These are phyloP conservation scores for Candida takata DNA, from an alignment of 805 yeast genomes.

Conservation along the genomic window DNA sequence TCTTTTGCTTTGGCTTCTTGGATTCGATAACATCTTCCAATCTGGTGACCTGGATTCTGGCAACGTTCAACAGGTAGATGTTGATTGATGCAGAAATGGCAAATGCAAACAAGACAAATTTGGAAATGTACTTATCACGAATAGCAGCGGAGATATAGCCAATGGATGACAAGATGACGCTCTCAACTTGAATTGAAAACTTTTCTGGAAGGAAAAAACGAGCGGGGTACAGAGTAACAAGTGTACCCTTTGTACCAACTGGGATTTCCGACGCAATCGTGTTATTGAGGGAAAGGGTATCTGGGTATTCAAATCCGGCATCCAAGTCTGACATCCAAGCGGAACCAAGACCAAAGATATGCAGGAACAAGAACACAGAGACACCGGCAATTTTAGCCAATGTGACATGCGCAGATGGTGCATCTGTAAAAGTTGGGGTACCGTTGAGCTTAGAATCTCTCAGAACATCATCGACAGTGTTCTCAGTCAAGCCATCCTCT, in stretches of 20 bases:
- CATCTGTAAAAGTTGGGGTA: constrained; percentile 20
- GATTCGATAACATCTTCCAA: constrained; percentile 21
- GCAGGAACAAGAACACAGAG: constrained; percentile 53
- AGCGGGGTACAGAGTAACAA: constrained; percentile 53
- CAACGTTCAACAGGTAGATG: constrained; percentile 77
- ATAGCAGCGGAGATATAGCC: constrained; percentile 60
- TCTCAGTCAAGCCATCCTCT: constrained; percentile 82
- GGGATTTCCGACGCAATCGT: constrained; percentile 21
- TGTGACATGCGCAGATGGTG: constrained; percentile 38
- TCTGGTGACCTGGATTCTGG: constrained; percentile 53
- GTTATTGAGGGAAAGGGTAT: constrained; percentile 19
- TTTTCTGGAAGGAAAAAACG: constrained; percentile 54
- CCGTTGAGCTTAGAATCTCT: constrained; percentile 20
- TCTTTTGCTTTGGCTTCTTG: constrained; percentile 24
- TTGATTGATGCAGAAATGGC: constrained; percentile 74
- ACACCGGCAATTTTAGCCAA: constrained; percentile 55
- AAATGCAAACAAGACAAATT: constrained; percentile 64
- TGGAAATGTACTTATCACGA: constrained; percentile 74
- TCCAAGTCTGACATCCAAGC: constrained; percentile 57
- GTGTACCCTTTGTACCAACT: constrained; percentile 39
- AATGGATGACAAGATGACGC: constrained; percentile 42
- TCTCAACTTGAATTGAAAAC: constrained; percentile 53
- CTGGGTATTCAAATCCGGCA: constrained; percentile 19
- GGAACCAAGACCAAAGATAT: constrained; percentile 61
- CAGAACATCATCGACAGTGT: constrained; percentile 66